phyloP scores from a whole-genome alignment of 768 basidiomycete species.

The Tulasnella calospora region DNA sequence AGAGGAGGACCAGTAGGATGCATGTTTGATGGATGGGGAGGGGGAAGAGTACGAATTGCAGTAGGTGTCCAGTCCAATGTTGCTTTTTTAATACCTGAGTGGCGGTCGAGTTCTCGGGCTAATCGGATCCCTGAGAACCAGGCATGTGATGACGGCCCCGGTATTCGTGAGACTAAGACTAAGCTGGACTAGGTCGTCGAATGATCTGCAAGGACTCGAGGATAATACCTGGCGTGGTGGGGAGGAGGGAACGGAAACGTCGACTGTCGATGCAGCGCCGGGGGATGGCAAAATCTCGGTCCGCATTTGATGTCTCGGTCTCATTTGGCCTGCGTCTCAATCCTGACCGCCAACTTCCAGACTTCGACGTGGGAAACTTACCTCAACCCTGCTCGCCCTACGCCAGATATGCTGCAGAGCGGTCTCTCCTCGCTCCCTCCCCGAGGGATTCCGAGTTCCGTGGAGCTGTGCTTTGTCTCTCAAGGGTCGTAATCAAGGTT shows the following conservation, averaged over 20 bases:
- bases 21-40: background rate
- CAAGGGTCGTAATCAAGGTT: background rate
- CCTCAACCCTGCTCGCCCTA: slow-evolving; percentile 1
- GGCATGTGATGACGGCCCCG: background rate
- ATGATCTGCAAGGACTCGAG: background rate
- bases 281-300: slow-evolving; percentile 2
- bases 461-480: background rate
- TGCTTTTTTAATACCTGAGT: background rate
- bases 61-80: background rate
- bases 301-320: slow-evolving; percentile 16
- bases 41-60: background rate
- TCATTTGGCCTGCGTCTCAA: slow-evolving; percentile 3
- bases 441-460: background rate
- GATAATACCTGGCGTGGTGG: background rate
- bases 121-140: slow-evolving; percentile 4
- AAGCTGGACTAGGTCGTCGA: background rate
- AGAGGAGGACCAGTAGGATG: background rate
- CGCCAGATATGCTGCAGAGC: background rate
- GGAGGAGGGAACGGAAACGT: background rate
- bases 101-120: slow-evolving; percentile 2
- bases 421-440: background rate
- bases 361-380: slow-evolving; percentile 13
- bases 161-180: background rate
- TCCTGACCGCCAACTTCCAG: slow-evolving; percentile 9
- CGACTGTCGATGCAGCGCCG: background rate